These are phyloP conservation scores for Neurospora sp. DNA, from an alignment of 495 filamentous ascomycete genomes.

Conservation along the genomic window DNA sequence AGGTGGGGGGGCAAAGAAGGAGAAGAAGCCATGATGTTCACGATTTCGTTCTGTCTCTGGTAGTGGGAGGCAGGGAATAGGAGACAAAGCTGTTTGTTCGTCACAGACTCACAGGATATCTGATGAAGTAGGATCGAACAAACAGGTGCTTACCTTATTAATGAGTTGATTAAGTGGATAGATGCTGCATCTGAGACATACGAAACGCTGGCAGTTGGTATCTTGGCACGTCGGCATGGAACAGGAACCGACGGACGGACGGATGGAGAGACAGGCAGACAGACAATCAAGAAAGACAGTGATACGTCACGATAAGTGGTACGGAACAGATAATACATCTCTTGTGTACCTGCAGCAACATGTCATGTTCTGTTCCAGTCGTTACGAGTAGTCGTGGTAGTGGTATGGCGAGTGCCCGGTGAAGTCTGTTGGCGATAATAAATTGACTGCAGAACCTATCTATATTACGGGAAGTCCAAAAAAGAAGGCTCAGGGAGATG, in stretches of 20 bases:
- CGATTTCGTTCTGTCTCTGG: neutral
- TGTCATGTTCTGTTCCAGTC: no score
- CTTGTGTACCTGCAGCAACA: no score
- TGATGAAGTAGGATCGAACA: neutral
- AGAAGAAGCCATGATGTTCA: neutral
- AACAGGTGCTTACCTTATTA: neutral
- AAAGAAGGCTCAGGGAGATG: no score
- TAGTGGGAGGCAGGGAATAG: neutral
- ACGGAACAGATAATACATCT: no score
- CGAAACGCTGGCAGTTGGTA: neutral
- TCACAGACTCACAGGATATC: neutral
- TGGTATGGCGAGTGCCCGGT: no score
- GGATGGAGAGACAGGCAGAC: neutral
- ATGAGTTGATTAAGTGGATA: neutral
- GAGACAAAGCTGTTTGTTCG: neutral
- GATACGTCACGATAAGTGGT: no score
- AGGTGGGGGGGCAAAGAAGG: neutral
- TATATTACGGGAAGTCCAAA: no score
- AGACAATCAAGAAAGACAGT: neutral
- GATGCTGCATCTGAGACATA: neutral
- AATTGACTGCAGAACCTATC: no score
- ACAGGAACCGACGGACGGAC: neutral
- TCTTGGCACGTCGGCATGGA: neutral
- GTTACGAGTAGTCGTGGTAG: no score
- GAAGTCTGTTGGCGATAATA: no score